Evolutionary conservation across 805 yeast genomes (phyloP), one percentile per base, ranked within the genome.

Genomic region (Candida adriatica): DNA sequence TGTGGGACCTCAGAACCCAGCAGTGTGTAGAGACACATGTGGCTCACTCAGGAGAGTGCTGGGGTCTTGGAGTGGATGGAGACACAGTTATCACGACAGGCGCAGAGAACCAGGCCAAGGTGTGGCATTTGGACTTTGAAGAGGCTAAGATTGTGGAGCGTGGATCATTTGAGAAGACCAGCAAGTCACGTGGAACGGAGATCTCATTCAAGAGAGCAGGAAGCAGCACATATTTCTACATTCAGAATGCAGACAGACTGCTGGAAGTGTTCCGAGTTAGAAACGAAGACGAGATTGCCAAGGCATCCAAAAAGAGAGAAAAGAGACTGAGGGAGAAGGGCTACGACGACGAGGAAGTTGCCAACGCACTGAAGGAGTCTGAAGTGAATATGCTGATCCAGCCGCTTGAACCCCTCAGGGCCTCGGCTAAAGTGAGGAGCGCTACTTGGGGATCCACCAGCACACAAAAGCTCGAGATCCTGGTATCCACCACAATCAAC

Each of bases 1-100:
- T 92, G 21, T 92, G 99, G 99, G 97, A 92, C 51, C 59, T 92
- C 45, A 80, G 78, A 48, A 62, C 92, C 4, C 86, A 83, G 53
- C 94, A 86, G 54, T 85, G 96, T 58, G 64, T 87, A 5, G 99
- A 92, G 54, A 88, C 97, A 2, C 96, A 88, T 53, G 76, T 87
- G 39, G 95, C 96, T 0, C 95, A 86, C 53, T 68, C 82, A 15
- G 88, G 90, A 37, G 97, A 92, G 56, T 85, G 96, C 61, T 92
- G 97, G 97, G 64, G 83, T 3, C 55, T 87, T 48, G 82, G 74
- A 4, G 53, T 75, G 13, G 31, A 34, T 13, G 61, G 64, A 26
- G 53, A 56, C 8, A 55, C 62, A 19, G 41, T 78, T 32, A 57
- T 87, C 14, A 87, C 96, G 1, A 69, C 82, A 18, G 88, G 95